A percentile compares a stretch with the other conserved stretches of the same genome.
phyloP scores from a whole-genome alignment of 1,284 basidiomycete species.

The Cutaneotrichosporon cyanovorans region DNA sequence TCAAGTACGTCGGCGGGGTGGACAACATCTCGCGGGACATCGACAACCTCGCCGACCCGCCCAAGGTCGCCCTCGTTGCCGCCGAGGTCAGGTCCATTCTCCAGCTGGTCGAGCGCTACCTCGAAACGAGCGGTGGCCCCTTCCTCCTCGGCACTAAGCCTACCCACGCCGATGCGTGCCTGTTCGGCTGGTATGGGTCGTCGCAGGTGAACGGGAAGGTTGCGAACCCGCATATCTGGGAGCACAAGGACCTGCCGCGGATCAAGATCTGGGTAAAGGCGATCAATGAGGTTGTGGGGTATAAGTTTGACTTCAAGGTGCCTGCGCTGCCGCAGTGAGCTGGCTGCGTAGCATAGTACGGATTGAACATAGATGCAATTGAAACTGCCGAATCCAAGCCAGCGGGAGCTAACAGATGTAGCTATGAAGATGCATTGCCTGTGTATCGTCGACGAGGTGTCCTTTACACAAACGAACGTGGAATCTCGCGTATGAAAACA shows the following conservation, averaged over 20 bases:
- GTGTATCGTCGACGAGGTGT: no score
- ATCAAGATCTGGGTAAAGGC: not conserved
- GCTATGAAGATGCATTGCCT: no score
- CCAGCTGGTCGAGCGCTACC: not conserved
- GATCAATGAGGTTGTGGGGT: not conserved
- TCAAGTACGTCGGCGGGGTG: constrained; percentile 19
- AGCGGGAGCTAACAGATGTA: no score
- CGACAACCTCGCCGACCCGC: not conserved
- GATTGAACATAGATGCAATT: no score
- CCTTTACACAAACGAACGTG: no score
- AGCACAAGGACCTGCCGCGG: constrained; percentile 6
- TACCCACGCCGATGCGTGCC: constrained; percentile 10
- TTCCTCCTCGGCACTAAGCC: constrained; percentile 12
- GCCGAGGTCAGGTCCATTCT: not conserved
- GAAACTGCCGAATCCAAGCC: no score
- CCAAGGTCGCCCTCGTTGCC: not conserved
- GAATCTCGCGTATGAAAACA: no score
- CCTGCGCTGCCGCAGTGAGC: no score
- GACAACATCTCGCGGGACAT: not conserved
- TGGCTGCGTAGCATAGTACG: no score
- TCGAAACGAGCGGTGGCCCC: not conserved
- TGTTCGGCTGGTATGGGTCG: constrained; percentile 15
- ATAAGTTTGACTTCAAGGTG: no score
- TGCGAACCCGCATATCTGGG: constrained; percentile 2
- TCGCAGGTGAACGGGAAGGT: not conserved